phyloP scores from a whole-genome alignment of 2,329 filamentous ascomycete species.

The Aspergillus pseudoterreus region DNA sequence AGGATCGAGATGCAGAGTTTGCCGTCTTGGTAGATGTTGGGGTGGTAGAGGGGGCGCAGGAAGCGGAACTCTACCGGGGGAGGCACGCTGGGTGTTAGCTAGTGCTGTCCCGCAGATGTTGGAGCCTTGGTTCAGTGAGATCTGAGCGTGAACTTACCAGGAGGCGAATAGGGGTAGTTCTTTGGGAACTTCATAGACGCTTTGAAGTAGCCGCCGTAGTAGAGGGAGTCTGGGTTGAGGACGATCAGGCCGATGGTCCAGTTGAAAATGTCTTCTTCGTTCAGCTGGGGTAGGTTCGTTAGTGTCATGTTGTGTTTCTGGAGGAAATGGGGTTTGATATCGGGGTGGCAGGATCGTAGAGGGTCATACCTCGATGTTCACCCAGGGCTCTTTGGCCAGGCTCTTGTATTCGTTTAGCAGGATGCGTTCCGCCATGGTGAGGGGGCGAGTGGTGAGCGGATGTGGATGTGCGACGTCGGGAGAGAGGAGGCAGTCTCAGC shows the following conservation, averaged over 20 bases:
- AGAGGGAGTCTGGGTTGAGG: conserved; percentile 85
- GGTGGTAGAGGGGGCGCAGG: conserved; percentile 74
- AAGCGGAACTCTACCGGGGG: conserved; percentile 69
- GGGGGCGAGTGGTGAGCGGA: background rate
- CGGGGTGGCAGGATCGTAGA: conserved; percentile 1
- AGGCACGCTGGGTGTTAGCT: background rate
- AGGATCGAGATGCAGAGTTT: conserved; percentile 95
- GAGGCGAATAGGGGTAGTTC: conserved; percentile 87
- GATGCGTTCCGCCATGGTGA: conserved; percentile 65
- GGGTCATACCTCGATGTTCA: conserved; percentile 71
- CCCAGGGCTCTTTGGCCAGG: conserved; percentile 87
- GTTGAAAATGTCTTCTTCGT: conserved; percentile 77
- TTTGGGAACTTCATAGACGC: conserved; percentile 81
- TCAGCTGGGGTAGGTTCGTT: conserved; percentile 51
- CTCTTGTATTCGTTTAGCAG: conserved; percentile 84
- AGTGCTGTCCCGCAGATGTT: background rate
- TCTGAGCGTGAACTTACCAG: conserved; percentile 45
- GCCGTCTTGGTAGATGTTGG: conserved; percentile 89
- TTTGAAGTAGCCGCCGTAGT: conserved; percentile 90
- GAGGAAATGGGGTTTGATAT: too few relatives aligned
- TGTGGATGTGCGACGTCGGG: background rate
- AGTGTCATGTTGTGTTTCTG: too few relatives aligned
- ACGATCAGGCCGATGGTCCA: conserved; percentile 91
- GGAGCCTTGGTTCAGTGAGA: background rate
- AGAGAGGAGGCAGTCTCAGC: background rate